Base-by-base conservation (phyloP, 208 protist species). In the Trichomonas tenax region DNA sequence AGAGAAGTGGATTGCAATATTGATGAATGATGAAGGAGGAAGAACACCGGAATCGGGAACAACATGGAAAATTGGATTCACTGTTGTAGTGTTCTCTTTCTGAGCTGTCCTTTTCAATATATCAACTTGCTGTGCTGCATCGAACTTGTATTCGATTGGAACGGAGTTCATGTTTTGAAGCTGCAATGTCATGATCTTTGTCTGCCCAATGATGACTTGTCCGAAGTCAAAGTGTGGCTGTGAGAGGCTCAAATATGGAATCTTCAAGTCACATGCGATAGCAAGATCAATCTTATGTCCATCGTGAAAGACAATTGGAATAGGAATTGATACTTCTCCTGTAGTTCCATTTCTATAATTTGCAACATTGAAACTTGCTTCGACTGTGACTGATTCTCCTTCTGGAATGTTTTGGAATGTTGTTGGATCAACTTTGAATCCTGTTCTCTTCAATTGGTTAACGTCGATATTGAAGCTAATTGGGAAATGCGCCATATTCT, bases 21-120 rank as follows among this genome's bases (percentile, higher is more conserved):
- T 93, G 21, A 93, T 93, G n/a, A 93, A 93, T 38, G 86, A 93
- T 26, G 86, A 93, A 93, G 86, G 86, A 48, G 44, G 44, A 15
- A 93, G 46, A 38, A 93, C n/a, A 44, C 86, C 86, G 0, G 86
- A 93, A 40, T 93, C 86, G 21, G 86, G 86, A 38, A 51, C 17
- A 72, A 72, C 58, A 26, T 72, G 58, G 58, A 72, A 72, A n/a
- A 40, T 89, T 21, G 31, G 14, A 84, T 84, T 40, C 0, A 41
- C 36, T 46, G 3, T 45, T 48, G 45, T 89, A n/a, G 34, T 31
- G 10, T 15, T n/a, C n/a, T 46, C 82, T 89, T 89, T 89, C 36
- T 89, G 14, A 3, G 82, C 41, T 51, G 31, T 51, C 34, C 44
- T 40, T 8, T 89, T 45, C 3, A n/a, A 8, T 38, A 41, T 38